Evolutionary conservation across 2,329 filamentous ascomycete genomes (phyloP).

Genomic region (Colletotrichum echinochloae): DNA sequence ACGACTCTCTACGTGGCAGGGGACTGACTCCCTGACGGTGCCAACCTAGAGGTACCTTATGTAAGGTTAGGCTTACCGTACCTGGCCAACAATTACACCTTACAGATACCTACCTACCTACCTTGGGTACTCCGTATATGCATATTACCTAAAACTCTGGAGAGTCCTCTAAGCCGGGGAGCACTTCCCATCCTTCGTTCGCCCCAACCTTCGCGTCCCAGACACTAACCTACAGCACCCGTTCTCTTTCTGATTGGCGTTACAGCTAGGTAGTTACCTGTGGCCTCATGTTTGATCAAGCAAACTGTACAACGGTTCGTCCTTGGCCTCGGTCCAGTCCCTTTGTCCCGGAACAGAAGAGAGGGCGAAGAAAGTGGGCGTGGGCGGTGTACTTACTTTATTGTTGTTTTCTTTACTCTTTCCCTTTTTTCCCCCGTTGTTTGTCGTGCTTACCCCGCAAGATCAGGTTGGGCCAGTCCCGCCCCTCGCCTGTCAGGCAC

Average conservation of each 20-base stretch:
- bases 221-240: not conserved
- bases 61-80: too few species aligned
- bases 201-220: not conserved
- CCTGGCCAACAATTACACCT: too few species aligned
- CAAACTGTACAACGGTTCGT: not conserved
- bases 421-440: constrained; percentile 2
- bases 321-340: not conserved
- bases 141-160: too few species aligned
- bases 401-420: not conserved
- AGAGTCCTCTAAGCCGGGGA: not conserved
- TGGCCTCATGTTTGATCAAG: not conserved
- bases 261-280: not conserved
- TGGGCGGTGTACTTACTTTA: not conserved
- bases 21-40: too few species aligned
- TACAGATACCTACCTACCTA: too few species aligned
- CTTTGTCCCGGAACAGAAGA: constrained; percentile 14
- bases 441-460: constrained; percentile 33
- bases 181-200: not conserved
- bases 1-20: too few species aligned
- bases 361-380: not conserved
- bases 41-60: too few species aligned
- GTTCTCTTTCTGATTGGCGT: not conserved
- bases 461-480: constrained; percentile 19
- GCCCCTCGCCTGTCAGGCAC: not conserved
- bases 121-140: too few species aligned